Conservation (phyloP, 129 eudicot genomes). For the Rutidosis leptorrhynchoides region DNA sequence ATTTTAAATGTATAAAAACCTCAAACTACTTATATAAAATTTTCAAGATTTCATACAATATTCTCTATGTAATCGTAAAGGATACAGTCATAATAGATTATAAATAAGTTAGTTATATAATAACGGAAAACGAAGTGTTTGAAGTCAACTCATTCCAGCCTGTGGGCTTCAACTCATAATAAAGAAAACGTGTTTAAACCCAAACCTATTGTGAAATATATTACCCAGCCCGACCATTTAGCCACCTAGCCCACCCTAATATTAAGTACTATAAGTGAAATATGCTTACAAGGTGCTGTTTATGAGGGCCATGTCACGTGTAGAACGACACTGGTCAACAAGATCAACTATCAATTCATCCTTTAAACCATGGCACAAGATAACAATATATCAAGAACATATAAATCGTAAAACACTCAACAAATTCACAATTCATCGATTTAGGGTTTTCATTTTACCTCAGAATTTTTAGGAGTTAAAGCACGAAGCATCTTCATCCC, state of each 20-base stretch:
- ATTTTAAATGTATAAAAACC: not conserved
- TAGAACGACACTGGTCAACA: conserved; percentile 77
- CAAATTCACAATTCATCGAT: too few relatives aligned
- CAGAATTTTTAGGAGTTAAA: conserved; percentile 59
- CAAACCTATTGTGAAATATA: too few relatives aligned
- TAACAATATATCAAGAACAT: not conserved
- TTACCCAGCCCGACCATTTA: not conserved
- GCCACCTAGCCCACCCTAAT: not conserved
- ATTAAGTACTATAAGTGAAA: not conserved
- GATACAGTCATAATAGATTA: not conserved
- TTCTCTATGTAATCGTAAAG: not conserved
- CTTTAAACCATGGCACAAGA: conserved; percentile 53
- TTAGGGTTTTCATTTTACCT: too few relatives aligned
- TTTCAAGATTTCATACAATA: too few relatives aligned
- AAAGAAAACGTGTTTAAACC: not conserved
- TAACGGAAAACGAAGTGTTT: not conserved
- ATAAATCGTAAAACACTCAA: not conserved
- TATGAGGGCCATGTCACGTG: conserved; percentile 79
- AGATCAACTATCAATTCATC: conserved; percentile 83
- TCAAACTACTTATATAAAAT: too few relatives aligned
- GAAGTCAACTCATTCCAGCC: not conserved
- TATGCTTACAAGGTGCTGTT: conserved; percentile 60
- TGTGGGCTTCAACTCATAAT: not conserved
- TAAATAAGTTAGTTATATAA: too few relatives aligned
- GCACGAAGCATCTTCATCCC: conserved; percentile 78